Evolutionary conservation across 768 basidiomycete genomes (phyloP), one percentile per base, ranked within the genome.

Genomic region (Pholiota microspora): DNA sequence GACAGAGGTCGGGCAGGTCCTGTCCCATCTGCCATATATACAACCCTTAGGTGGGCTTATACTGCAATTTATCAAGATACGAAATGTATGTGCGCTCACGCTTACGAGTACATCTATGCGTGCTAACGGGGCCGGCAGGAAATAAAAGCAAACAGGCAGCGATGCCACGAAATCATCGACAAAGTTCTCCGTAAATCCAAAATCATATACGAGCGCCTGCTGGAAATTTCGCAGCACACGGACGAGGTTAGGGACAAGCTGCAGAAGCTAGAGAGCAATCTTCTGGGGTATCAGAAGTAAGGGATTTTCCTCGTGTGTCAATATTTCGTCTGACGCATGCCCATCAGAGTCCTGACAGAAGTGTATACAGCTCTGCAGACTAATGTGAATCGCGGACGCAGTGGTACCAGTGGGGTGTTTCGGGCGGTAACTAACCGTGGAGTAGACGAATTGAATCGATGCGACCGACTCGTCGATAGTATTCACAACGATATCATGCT

Each of bases 131-230:
- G n/a, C 7, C 8, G 9, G 18, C n/a, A 51, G 51, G 28, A 42
- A 25, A 12, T 51, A 18, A 51, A 51, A 40, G 23, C 27, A 1
- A 51, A 42, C 29, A 31, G 18, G 29, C 27, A 51, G 3, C 38
- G 40, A 23, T 51, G 40, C 18, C 51, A 51, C 23, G 38, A 44
- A 29, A 35, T 51, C 13, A 51, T 51, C 40, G 51, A 44, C 51
- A 51, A 51, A 25, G 51, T 51, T 15, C 40, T 51, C n/a, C 38
- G 28, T 0, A 51, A 51, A 44, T 51, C 40, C 18, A 13, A 44
- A 31, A 51, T 51, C 18, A 31, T 51, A 28, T 29, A 40, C 27
- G 27, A 51, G 28, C 51, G 28, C 25, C 31, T 51, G 23, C 10
- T 31, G 16, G 38, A 16, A 10, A 51, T 51, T 51, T 25, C n/a